Conservation (phyloP, 2,329 filamentous ascomycete species). For the Aspergillus viridinutans region DNA sequence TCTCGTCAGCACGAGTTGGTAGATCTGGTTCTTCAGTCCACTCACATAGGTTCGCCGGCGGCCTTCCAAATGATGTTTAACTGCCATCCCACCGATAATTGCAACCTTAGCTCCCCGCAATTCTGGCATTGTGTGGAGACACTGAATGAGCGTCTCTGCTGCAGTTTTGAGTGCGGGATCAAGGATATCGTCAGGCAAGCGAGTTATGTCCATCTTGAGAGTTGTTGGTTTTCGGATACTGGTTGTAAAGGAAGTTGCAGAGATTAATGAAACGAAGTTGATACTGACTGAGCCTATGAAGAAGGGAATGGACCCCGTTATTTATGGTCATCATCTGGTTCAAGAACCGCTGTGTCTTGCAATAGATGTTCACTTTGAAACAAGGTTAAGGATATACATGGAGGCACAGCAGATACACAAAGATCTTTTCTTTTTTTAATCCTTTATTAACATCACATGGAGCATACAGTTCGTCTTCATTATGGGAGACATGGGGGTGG, state of each 20-base stretch:
- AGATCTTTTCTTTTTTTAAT: too few relatives aligned
- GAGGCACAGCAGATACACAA: too few relatives aligned
- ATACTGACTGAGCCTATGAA: too few relatives aligned
- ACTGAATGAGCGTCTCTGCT: background rate
- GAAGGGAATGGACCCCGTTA: too few relatives aligned
- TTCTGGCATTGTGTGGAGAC: background rate
- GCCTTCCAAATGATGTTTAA: background rate
- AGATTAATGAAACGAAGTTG: too few relatives aligned
- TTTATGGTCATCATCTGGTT: too few relatives aligned
- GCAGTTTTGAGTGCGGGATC: background rate
- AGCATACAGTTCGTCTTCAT: too few relatives aligned
- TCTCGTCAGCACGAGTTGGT: background rate
- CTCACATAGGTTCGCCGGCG: background rate
- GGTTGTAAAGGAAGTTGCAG: background rate
- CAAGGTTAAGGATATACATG: too few relatives aligned
- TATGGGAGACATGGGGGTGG: too few relatives aligned
- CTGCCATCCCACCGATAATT: background rate
- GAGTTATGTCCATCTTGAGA: background rate
- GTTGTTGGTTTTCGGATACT: background rate
- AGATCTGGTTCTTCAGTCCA: background rate
- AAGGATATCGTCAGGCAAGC: background rate
- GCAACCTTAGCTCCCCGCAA: background rate
- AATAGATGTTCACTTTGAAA: too few relatives aligned
- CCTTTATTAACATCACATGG: too few relatives aligned
- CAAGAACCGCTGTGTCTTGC: too few relatives aligned